Base-by-base conservation (phyloP, 257 asterid species). In the Primulina eburnea region DNA sequence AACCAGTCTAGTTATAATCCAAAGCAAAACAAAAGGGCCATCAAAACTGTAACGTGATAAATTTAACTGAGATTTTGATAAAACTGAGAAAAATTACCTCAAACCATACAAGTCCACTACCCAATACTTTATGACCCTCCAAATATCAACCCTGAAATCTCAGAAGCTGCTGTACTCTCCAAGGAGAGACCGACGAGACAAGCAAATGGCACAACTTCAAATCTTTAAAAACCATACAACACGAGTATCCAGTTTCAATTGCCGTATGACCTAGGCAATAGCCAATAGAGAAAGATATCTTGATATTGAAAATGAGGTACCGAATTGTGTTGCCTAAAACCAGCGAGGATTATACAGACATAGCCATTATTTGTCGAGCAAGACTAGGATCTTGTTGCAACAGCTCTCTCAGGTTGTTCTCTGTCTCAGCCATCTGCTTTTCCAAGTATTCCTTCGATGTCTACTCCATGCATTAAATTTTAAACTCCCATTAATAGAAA, bases 351-450 rank as follows among this genome's bases (percentile, higher is more conserved):
- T 78, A 87, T 29, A 86, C 95, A 5, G 98, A 81, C 95, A 47
- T 14, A 14, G 55, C 18, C 55, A 47, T 47, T 47, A 47, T 47
- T 14, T 47, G 97, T 80, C 91, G 95, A 76, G 97, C 96, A 73
- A 92, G 96, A 65, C 86, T 83, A 3, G 98, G 96, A 78, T 90
- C 97, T 74, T 92, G 96, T 71, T 90, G 97, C 88, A 90, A 73
- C 60, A 90, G 92, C 83, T 90, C 98, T 72, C 82, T 79, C 65
- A 88, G 86, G 78, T 87, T 92, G 83, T 61, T 82, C 87, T 92
- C 98, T 71, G 77, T 83, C 81, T 92, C 98, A 3, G 80, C 86
- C 76, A 86, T 72, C 80, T 90, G 92, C 77, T 90, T 92, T 74
- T 90, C 96, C 78, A 92, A 72, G 84, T 90, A 92, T 72, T 90